Conservation (phyloP, 2,329 filamentous ascomycete species). For the Cladophialophora immunda region DNA sequence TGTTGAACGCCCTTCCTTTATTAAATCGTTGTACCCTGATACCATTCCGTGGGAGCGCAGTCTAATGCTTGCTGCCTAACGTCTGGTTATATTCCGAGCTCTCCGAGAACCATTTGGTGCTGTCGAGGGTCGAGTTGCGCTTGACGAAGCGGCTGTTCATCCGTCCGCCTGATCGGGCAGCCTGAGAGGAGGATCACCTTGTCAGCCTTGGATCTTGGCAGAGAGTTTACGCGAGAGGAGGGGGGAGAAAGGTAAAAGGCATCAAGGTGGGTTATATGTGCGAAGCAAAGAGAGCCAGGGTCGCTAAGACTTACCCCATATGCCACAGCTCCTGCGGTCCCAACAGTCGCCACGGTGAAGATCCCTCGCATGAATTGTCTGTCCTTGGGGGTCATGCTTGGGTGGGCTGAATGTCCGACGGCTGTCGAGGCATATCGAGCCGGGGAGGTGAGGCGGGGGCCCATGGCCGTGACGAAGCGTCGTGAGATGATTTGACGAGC, state of each 20-base stretch:
- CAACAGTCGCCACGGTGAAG: constrained; percentile 29
- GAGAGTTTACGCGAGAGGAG: neutral
- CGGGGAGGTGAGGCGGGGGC: constrained; percentile 31
- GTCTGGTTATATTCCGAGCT: constrained; percentile 27
- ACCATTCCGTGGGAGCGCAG: neutral
- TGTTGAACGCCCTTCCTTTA: neutral
- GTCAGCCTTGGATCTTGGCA: constrained; percentile 15
- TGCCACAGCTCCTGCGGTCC: constrained; percentile 26
- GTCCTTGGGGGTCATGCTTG: constrained; percentile 20
- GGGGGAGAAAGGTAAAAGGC: neutral
- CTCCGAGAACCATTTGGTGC: constrained; percentile 36
- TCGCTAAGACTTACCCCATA: constrained; percentile 36
- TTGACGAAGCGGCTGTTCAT: constrained; percentile 31
- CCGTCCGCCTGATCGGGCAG: constrained; percentile 32
- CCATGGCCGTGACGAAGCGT: constrained; percentile 26
- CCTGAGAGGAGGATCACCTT: constrained; percentile 21
- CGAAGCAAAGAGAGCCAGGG: neutral
- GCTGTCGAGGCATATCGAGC: constrained; percentile 31
- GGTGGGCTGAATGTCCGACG: neutral
- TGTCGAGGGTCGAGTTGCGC: constrained; percentile 32
- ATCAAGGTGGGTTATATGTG: constrained; percentile 5
- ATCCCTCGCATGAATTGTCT: constrained; percentile 29
- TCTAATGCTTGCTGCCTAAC: constrained; percentile 18
- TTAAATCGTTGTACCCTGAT: neutral
- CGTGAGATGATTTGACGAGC: constrained; percentile 33